These are phyloP conservation scores for Balamuthia mandrillaris DNA, from an alignment of 208 protist species.

Conservation along the genomic window DNA sequence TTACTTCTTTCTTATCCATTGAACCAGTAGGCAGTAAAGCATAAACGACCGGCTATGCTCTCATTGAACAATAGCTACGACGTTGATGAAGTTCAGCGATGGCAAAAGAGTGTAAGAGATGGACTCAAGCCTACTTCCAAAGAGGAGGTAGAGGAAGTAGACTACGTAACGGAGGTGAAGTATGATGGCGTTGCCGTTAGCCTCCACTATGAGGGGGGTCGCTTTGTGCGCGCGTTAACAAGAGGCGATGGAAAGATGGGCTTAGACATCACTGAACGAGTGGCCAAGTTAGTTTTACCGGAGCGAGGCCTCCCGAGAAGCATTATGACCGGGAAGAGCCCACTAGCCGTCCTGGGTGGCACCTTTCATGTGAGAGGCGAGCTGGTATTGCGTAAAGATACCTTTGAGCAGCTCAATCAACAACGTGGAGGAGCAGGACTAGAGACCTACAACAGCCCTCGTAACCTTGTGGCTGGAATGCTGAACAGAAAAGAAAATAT, in stretches of 20 bases:
- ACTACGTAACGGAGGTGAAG: conserved; percentile 47
- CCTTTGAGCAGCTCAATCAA: conserved; percentile 42
- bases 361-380: conserved; percentile 56
- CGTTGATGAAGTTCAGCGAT: not conserved
- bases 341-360: no score
- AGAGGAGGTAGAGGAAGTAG: not conserved
- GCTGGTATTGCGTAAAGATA: conserved; percentile 37
- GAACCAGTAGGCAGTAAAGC: not conserved
- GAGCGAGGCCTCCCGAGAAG: no score
- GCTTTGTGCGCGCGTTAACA: conserved; percentile 25
- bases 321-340: no score
- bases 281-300: no score
- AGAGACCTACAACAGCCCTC: conserved; percentile 45
- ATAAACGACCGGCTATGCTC: not conserved
- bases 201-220: conserved; percentile 42
- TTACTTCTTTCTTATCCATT: no score
- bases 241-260: conserved; percentile 52
- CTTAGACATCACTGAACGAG: conserved; percentile 52
- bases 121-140: not conserved
- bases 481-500: conserved; percentile 25
- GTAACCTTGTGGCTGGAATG: conserved; percentile 54
- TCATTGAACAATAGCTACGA: conserved; percentile 37
- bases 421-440: not conserved
- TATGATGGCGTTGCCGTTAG: conserved; percentile 56
- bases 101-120: not conserved